Conservation (phyloP, 495 filamentous ascomycete genomes). For the Chaetomium fimeti region DNA sequence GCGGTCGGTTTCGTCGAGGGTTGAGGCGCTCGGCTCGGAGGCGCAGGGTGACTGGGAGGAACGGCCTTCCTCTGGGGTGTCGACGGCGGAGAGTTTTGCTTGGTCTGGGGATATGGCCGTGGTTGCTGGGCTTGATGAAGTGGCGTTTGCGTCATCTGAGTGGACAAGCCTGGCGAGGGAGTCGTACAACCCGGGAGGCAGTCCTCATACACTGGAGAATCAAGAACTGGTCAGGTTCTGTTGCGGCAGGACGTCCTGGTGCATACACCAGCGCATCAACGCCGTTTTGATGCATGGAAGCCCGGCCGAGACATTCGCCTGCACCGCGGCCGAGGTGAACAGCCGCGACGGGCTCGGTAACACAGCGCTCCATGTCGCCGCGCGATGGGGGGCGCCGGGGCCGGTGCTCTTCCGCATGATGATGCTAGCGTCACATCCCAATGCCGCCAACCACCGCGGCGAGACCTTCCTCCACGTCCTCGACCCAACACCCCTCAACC, state of each 20-base stretch:
- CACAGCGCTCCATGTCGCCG: conserved; percentile 22
- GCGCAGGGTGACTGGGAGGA: background rate
- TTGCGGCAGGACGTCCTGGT: conserved; percentile 21
- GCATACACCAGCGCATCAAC: conserved; percentile 25
- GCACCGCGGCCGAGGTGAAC: conserved; percentile 17
- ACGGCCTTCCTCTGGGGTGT: background rate
- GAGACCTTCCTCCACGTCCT: conserved; percentile 26
- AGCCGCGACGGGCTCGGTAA: conserved; percentile 22
- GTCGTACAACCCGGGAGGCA: background rate
- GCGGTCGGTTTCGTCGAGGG: conserved; percentile 7
- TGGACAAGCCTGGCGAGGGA: background rate
- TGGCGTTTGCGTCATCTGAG: background rate
- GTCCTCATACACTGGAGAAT: conserved; percentile 13
- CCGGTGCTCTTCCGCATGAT: conserved; percentile 21
- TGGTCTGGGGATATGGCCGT: conserved; percentile 1
- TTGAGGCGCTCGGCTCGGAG: conserved; percentile 1
- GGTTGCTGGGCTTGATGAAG: background rate
- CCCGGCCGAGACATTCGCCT: conserved; percentile 17
- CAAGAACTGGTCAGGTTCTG: conserved; percentile 21
- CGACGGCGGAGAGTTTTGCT: background rate
- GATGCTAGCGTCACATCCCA: background rate
- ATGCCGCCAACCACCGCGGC: conserved; percentile 16
- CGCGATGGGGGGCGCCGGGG: conserved; percentile 22
- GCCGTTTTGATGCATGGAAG: conserved; percentile 12
- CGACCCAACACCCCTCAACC: conserved; percentile 12